Base-by-base conservation (phyloP, 495 filamentous ascomycete genomes). In the Ascodesmis nigricans region DNA sequence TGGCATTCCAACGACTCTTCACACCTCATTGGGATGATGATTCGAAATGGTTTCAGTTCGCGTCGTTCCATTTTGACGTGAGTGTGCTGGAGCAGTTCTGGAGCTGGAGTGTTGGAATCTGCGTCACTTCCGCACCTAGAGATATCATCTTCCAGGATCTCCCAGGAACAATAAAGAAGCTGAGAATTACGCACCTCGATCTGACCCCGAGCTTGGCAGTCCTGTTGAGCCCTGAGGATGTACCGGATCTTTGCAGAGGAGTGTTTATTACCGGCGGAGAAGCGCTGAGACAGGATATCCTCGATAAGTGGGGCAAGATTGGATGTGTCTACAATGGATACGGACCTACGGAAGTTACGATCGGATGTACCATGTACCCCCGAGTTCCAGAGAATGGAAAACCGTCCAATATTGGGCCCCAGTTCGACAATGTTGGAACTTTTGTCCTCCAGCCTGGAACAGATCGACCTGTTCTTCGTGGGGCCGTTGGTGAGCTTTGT, bases 271-370 rank as follows among this genome's bases (percentile, higher is more conserved):
- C 73, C 0, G 75, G 75, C 10, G 75, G 75, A 3, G 75, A 81
- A 47, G 59, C 65, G 14, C 53, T 81, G 7, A 73, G 66, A 36
- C 70, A 77, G 43, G 75, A 79, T 36, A 77, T 78, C 29, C 53
- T 81, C 5, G 66, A 76, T 35, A 60, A 52, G 3, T 81, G 75
- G 75, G 75, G 75, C 3, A 56, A 60, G 2, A 53, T 56, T 6
- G 55, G 46, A 6, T 67, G 67, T 14, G 73, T 81, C n/a, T 73
- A 76, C 53, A 81, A 81, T 43, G 73, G 70, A 16, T 77, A 77
- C 34, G 83, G 83, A 3, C 83, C 83, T 1, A 92, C 82, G 0
- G 83, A 93, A 50, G 71, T 75, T 0, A 91, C 83, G 0, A 92
- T 93, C 43, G 83, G 83, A 3, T 73, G 75, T 27, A 78, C 75